Evolutionary conservation across 192 early-diverging fungal species (phyloP), one percentile per base, ranked within the genome.

Genomic region (Coemansia interrupta): DNA sequence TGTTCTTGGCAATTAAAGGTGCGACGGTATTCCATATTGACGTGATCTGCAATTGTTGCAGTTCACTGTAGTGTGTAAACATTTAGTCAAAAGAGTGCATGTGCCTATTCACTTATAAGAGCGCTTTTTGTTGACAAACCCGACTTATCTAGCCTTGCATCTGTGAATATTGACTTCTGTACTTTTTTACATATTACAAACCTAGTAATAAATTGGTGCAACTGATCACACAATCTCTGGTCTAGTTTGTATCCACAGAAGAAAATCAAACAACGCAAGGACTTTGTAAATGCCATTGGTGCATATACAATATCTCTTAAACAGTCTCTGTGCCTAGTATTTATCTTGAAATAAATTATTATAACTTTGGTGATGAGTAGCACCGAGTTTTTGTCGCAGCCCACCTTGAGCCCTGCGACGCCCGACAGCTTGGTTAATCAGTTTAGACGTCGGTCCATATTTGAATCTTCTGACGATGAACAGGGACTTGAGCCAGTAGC

Each of bases 401-500:
- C 14, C 19, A 5, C 43, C 14, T 18, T 28, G 42, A 4, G n/a
- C 9, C 23, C 10, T 26, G 42, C 5, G 8, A 44, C 18, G 22
- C 5, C 56, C 15, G 56, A 15, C 17, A 17, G 7, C 22, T 26
- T 15, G 7, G 24, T 28, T 1, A 52, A 14, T 24, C 26, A 40
- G 18, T 46, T 62, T 54, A 41, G 52, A 15, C 60, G 43, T n/a
- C 22, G 14, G 20, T 66, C 64, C 19, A 66, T 66, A 7, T 44
- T 39, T 18, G 64, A 66, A 26, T 60, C 56, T 1, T 54, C 60
- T 11, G 58, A 54, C 23, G 36, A 41, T 9, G 55, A 49, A 15
- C 23, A 26, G 8, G 32, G 39, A 30, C 40, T 29, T 32, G 6
- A 17, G 15, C n/a, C n/a, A 40, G 26, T n/a, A 56, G 18, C 49